phyloP scores from a whole-genome alignment of 768 basidiomycete species.

The Pleurotus pulmonarius region DNA sequence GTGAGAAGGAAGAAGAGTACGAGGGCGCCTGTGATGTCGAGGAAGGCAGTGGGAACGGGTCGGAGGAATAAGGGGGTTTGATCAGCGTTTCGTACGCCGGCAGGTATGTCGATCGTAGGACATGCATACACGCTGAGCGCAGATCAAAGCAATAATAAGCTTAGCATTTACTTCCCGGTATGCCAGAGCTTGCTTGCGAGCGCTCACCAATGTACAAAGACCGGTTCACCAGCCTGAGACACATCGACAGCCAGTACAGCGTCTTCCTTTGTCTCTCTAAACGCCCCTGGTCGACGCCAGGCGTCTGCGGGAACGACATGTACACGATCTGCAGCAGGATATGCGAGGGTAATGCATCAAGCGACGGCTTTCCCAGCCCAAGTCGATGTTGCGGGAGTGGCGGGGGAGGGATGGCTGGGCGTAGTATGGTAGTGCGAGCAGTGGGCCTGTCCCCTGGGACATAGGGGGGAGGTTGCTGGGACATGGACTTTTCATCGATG shows the following conservation, averaged over 20 bases:
- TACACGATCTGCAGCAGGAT: slow-evolving; percentile 70
- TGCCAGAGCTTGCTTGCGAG: not conserved
- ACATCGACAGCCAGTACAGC: slow-evolving; percentile 65
- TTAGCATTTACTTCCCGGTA: not conserved
- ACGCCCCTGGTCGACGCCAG: slow-evolving; percentile 32
- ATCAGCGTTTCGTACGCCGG: slow-evolving; percentile 61
- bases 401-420: slow-evolving; percentile 16
- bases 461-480: slow-evolving; percentile 21
- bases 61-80: slow-evolving; percentile 66
- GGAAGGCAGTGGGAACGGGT: slow-evolving; percentile 63
- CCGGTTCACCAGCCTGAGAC: slow-evolving; percentile 62
- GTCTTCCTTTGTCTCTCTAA: slow-evolving; percentile 58
- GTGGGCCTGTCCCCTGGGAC: slow-evolving; percentile 7
- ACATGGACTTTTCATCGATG: slow-evolving; percentile 28
- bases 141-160: not conserved
- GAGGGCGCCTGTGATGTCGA: slow-evolving; percentile 13
- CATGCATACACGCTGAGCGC: slow-evolving; percentile 68
- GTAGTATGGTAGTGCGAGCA: slow-evolving; percentile 12
- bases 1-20: slow-evolving; percentile 17
- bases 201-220: slow-evolving; percentile 62
- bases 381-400: slow-evolving; percentile 17
- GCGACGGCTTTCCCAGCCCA: slow-evolving; percentile 10
- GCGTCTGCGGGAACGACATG: slow-evolving; percentile 50
- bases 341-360: slow-evolving; percentile 49
- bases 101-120: slow-evolving; percentile 73